phyloP scores from a whole-genome alignment of 2,329 filamentous ascomycete genomes.

The Claviceps sp. region DNA sequence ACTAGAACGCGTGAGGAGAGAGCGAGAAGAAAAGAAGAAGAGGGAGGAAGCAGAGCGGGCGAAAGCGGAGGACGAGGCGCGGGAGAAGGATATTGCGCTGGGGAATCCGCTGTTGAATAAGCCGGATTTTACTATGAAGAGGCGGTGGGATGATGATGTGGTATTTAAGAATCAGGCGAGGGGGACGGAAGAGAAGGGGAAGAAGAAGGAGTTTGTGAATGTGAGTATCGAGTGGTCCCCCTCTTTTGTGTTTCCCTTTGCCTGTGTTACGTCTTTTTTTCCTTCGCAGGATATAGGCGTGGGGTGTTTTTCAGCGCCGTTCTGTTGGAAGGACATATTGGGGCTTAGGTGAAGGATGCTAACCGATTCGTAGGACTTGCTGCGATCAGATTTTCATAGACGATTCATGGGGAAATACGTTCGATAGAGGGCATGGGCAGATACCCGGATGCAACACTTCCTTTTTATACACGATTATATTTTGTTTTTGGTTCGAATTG shows the following conservation, averaged over 20 bases:
- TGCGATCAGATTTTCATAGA: constrained; percentile 94
- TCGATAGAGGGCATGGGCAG: constrained; percentile 22
- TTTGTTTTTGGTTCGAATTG: neutral
- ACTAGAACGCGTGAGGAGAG: constrained; percentile 82
- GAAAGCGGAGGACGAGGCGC: constrained; percentile 68
- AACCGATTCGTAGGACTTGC: constrained; percentile 47
- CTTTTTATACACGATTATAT: neutral
- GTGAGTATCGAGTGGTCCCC: constrained; percentile 31
- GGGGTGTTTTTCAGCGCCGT: neutral
- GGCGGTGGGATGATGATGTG: constrained; percentile 94
- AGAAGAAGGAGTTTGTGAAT: constrained; percentile 95
- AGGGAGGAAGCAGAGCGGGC: constrained; percentile 59
- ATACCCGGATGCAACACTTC: constrained; percentile 11
- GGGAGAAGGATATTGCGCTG: constrained; percentile 77
- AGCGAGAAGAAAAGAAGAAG: constrained; percentile 35
- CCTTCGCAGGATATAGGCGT: neutral
- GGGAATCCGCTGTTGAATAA: constrained; percentile 90
- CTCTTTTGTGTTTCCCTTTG: neutral
- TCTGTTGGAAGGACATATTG: neutral
- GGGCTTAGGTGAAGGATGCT: neutral
- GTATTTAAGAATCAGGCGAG: constrained; percentile 98
- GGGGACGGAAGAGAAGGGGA: constrained; percentile 81
- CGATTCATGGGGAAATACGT: constrained; percentile 77
- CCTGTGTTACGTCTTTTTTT: neutral
- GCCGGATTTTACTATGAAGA: constrained; percentile 78